Base-by-base conservation (phyloP, 1,284 basidiomycete genomes). In the Lignosus rhinocerotis region DNA sequence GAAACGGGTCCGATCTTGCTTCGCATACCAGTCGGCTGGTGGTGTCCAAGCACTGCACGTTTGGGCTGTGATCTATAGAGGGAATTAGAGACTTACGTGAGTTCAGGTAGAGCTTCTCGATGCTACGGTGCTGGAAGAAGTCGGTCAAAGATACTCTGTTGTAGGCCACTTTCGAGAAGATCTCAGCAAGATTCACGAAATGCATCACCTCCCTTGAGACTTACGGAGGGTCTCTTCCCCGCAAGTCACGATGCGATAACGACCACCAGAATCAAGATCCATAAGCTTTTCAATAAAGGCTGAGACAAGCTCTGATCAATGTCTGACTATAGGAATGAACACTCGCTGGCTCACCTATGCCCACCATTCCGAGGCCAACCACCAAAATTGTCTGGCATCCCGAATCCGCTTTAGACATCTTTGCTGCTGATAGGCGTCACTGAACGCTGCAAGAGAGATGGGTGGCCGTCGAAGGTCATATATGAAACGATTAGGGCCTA, bases 271-370 rank as follows among this genome's bases (percentile, higher is more conserved):
- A 67, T 87, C 85, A 16, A 85, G 74, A 55, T 79, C 80, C 52
- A 84, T 76, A 60, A 87, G 75, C 70, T 86, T 90, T 72, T 84
- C 87, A 63, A 87, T 86, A 72, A 87, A 87, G 0, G 85, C 87
- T 64, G 25, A 4, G 14, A 16, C 9, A 12, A 33, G 21, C 10
- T 16, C 21, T 1, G 5, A 17, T 58, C 32, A 50, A 30, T n/a
- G 14, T 21, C 7, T 4, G n/a, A 3, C 21, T 16, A 25, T 16
- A n/a, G 12, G 0, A 39, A 8, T 38, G 49, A 38, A 38, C 9
- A 33, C 21, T 17, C 7, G n/a, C 10, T 44, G 16, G 65, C 75
- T 60, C 66, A 80, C 84, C 85, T 41, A 88, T 85, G 12, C 85
- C 85, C 41, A 87, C 84, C 87, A 88, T 88, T 25, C 87, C 87